Base-by-base conservation (phyloP, 2,329 filamentous ascomycete species). In the Cercospora janseana region DNA sequence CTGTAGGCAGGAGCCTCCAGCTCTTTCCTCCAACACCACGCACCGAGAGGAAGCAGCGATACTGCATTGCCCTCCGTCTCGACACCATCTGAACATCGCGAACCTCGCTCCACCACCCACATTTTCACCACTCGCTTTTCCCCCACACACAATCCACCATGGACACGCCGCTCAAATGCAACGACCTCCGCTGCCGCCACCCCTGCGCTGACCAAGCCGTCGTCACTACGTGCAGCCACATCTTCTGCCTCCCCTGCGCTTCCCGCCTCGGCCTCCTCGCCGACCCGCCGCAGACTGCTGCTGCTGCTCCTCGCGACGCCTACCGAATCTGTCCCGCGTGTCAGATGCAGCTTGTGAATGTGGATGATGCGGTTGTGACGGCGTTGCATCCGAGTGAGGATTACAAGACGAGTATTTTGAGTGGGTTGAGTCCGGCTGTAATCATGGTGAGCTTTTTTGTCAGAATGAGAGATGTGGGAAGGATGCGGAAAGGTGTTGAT, bases 171-270 rank as follows among this genome's bases (percentile, higher is more conserved):
- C 73, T 95, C 18, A 79, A 81, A 27, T 96, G 92, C 74, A 96
- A 96, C 66, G 79, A 82, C 21, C 75, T 91, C 27, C 86, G 83
- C 54, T 96, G 92, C 63, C 80, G 88, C 38, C 74, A 73, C 31
- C 79, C 84, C 57, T 77, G 95, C 26, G 76, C 74, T 26, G 82
- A 87, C 31, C 77, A 79, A 55, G 91, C 89, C 8, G 78, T 95
- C 1, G 88, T 95, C 26, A 95, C 91, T 4, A 93, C 87, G 10
- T 97, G 91, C 80, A 90, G 90, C 55, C 92, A 96, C 69, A 85
- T 94, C 32, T 94, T 95, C 70, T 96, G 92, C 65, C 69, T 83
- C 2, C 74, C 80, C 13, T 97, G 92, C 63, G 85, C 87, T 20
- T 77, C 83, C 27, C 73, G 69, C 3, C 75, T 83, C 10, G 82